Conservation (phyloP, 1,284 basidiomycete genomes). For the Ganoderma sinense region DNA sequence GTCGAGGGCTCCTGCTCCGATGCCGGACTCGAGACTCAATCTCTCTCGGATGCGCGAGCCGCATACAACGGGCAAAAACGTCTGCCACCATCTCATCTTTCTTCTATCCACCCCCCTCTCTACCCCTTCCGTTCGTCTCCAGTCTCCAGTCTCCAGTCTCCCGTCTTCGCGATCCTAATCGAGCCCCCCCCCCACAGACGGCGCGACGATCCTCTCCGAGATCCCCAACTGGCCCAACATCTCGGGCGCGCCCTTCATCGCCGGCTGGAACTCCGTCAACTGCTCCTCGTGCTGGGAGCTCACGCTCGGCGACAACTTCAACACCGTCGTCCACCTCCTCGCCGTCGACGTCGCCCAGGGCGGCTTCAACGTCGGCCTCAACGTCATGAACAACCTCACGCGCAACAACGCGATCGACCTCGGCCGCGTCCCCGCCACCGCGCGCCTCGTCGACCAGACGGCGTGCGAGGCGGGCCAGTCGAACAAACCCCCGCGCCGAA, state of each 20-base stretch:
- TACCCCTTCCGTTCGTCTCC: background rate
- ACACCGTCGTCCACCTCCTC: conserved; percentile 45
- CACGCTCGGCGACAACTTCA: conserved; percentile 38
- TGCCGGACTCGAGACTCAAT: no score
- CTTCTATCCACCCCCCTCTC: background rate
- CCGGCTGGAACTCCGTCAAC: conserved; percentile 47
- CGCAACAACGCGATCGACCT: conserved; percentile 24
- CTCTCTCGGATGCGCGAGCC: no score
- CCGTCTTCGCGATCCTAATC: no score
- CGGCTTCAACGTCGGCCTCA: conserved; percentile 43
- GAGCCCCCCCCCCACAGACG: conserved; percentile 13
- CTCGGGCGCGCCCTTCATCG: conserved; percentile 51
- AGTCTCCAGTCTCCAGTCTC: background rate
- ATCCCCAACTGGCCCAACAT: conserved; percentile 59
- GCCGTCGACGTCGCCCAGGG: conserved; percentile 48
- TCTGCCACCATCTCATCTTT: no score
- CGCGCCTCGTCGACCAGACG: conserved; percentile 19
- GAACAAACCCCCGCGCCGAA: background rate
- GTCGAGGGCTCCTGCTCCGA: no score
- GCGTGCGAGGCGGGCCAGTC: conserved; percentile 9
- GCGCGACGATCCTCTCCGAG: conserved; percentile 52
- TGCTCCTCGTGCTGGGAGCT: conserved; percentile 59
- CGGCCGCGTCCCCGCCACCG: conserved; percentile 30
- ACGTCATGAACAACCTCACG: conserved; percentile 35
- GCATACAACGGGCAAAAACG: no score